Evolutionary conservation across 2,329 filamentous ascomycete species (phyloP), one percentile per base, ranked within the genome.

Genomic region (Ophiosphaerella narmari): DNA sequence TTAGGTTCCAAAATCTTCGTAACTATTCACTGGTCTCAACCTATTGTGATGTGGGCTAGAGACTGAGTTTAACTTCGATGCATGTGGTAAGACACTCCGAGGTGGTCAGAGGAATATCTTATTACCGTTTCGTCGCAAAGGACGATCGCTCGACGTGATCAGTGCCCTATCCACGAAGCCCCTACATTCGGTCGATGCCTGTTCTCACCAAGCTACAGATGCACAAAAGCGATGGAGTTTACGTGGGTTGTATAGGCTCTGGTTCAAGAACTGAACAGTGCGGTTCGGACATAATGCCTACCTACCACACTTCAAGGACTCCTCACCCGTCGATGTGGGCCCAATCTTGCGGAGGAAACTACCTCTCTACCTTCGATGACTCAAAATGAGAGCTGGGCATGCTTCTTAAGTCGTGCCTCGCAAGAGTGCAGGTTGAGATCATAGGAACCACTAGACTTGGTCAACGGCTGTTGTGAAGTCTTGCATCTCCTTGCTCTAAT

Each of bases 131-230:
- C 54, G 59, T 3, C 64, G 54, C 1, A 65, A 53, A 44, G 58
- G 60, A 12, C 59, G 39, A 29, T 57, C 60, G 2, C 41, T 69
- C 1, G 57, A 60, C 23, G 52, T 59, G 1, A 5, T 65, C 8
- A 61, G 60, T 5, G 63, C 64, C 1, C 31, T 57, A 2, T 26
- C 68, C 9, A 68, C 57, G 4, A 14, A 65, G 2, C 21, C 65
- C 0, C 35, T 60, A 3, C 54, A 68, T 3, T 66, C 59, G 0
- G 56, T 62, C 7, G 67, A 70, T 26, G 61, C 66, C 1, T 68
- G 70, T 31, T 69, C 70, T 24, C 68, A 71, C 26, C 66, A 70
- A 33, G 59, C 72, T 0, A 54, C 65, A 0, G 48, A 55, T 3
- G 35, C 52, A 1, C 24, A 21, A 8, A 54, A 57, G 8, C 40